Evolutionary conservation across 208 protist genomes (phyloP), one percentile per base, ranked within the genome.

Genomic region (Balamuthia mandrillaris): DNA sequence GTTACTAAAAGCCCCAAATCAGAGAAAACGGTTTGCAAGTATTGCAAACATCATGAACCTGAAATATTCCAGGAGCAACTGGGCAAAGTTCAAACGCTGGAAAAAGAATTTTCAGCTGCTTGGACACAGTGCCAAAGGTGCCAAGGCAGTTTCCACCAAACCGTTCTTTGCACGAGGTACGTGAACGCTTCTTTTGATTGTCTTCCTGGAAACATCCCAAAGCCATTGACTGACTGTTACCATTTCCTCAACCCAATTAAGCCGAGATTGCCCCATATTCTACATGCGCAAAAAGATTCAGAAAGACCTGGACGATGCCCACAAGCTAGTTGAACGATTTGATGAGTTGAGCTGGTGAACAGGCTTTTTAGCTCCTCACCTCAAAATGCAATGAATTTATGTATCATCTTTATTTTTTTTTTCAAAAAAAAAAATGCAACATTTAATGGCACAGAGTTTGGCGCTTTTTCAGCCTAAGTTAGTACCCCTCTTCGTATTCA

Each of bases 111-210:
- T 87, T 90, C 94, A 3, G 90, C 95, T 63, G 93, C 99, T 24
- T 99, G 98, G 98, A 99, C 98, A 41, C 96, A 99, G 91, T 99
- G 98, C 91, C 98, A 99, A 91, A 92, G 98, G 58, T 99, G 98
- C 88, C 97, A 98, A 86, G 98, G 97, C 24, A 97, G 94, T 9
- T 86, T 99, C 6, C 96, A 98, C 88, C 94, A 98, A 86, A 97
- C 99, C 41, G 97, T 99, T 2, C 74, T 97, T 3, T 97, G 96
- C 87, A 95, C 92, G 2, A 87, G 65, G 61, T 86, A 49, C 12
- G 51, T 81, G 12, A 35, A 10, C 52, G 3, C 39, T 79, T 63
- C 21, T 78, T 3, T 4, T 9, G 18, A 49, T 21, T 45, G 5
- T 47, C 14, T 87, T 63, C 35, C 27, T 35, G n/a, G n/a, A 10